A percentile compares a stretch with the other conserved stretches of the same genome.
Conservation (phyloP, 2,329 filamentous ascomycete genomes). For the Colletotrichum shisoi region DNA sequence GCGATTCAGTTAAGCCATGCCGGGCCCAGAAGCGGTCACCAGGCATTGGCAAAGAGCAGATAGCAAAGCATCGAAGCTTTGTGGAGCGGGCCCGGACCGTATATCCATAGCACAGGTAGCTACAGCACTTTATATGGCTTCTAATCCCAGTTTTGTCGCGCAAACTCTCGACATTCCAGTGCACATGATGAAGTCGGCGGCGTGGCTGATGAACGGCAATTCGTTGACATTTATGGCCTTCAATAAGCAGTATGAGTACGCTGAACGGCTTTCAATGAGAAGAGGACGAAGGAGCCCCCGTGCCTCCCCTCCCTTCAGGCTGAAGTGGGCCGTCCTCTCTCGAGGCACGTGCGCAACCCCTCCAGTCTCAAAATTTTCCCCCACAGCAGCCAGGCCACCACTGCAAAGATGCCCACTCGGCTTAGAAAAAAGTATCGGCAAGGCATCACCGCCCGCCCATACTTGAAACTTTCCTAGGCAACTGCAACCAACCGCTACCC, state of each 20-base stretch:
- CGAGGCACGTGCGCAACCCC: slow-evolving; percentile 37
- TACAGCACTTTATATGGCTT: slow-evolving; percentile 36
- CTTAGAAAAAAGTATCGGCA: slow-evolving; percentile 15
- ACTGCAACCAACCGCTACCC: slow-evolving; percentile 12
- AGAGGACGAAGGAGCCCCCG: background rate
- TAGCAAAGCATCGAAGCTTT: slow-evolving; percentile 34
- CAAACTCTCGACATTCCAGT: background rate
- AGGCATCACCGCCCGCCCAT: slow-evolving; percentile 10
- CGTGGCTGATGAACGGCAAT: no score
- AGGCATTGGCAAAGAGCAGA: slow-evolving; percentile 32
- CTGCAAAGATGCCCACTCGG: slow-evolving; percentile 6
- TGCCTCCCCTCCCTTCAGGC: background rate
- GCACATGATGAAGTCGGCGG: background rate
- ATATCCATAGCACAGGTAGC: slow-evolving; percentile 27
- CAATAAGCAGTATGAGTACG: no score
- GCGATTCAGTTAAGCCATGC: slow-evolving; percentile 31
- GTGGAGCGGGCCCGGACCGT: slow-evolving; percentile 28
- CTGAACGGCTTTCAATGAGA: slow-evolving; percentile 1
- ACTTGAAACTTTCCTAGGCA: slow-evolving; percentile 27
- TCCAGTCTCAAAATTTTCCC: slow-evolving; percentile 37
- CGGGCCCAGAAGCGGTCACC: background rate
- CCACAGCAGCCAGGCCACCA: slow-evolving; percentile 13
- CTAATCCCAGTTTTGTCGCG: slow-evolving; percentile 30
- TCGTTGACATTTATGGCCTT: background rate
- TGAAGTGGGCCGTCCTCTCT: background rate